A percentile compares a stretch with the other conserved stretches of the same genome.
phyloP scores from a whole-genome alignment of 495 filamentous ascomycete species.

The Astrothelium macrocarpum region DNA sequence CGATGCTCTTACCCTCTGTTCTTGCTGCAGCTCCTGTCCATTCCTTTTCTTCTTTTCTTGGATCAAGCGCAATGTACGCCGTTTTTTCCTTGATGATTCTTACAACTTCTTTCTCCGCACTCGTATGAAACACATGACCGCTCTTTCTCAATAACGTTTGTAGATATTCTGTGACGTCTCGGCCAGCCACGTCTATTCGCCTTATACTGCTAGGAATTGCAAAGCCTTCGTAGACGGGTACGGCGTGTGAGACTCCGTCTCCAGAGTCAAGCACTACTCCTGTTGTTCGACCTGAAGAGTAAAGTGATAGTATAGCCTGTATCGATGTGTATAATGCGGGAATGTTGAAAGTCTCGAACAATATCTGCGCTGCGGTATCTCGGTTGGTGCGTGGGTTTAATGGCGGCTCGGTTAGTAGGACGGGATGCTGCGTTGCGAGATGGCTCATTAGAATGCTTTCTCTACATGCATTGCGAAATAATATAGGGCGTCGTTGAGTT shows the following conservation, averaged over 20 bases:
- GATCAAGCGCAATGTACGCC: conserved; percentile 84
- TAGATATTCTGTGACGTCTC: conserved; percentile 93
- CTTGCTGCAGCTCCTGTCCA: conserved; percentile 61
- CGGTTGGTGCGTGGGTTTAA: conserved; percentile 94
- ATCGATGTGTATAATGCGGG: conserved; percentile 94
- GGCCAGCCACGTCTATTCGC: conserved; percentile 92
- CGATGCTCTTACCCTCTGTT: conserved; percentile 58
- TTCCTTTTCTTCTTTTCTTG: conserved; percentile 91
- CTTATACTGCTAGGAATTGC: conserved; percentile 91
- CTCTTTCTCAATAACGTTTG: conserved; percentile 85
- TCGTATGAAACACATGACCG: conserved; percentile 92
- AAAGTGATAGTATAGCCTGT: conserved; percentile 91
- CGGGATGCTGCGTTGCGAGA: conserved; percentile 58
- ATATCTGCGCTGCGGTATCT: conserved; percentile 91
- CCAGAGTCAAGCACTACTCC: conserved; percentile 93
- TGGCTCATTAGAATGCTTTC: not conserved
- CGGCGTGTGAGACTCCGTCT: conserved; percentile 94
- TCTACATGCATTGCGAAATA: not conserved
- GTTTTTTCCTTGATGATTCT: conserved; percentile 93
- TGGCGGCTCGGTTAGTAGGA: conserved; percentile 91
- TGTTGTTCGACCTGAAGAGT: conserved; percentile 92
- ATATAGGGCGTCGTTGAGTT: not conserved
- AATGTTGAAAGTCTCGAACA: conserved; percentile 99
- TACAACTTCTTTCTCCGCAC: conserved; percentile 96
- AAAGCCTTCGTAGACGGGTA: conserved; percentile 97